Percentiles rank a stretch among this genome's conserved stretches.
Evolutionary conservation across 352 stramenopile genomes (phyloP).

Genomic region (Phytophthora foliorum): DNA sequence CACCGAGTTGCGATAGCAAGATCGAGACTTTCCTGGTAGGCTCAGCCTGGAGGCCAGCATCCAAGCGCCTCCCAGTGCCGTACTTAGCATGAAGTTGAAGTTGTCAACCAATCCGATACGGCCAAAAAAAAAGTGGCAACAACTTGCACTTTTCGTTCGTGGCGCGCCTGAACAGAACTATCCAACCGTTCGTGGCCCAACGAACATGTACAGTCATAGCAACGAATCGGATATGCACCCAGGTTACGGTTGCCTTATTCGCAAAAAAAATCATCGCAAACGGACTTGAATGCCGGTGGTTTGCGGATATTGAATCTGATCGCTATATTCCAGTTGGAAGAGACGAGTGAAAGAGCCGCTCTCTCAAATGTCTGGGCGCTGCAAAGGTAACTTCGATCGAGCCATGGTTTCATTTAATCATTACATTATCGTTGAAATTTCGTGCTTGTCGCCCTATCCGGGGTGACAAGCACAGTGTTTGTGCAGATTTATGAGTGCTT

Average conservation of each 20-base stretch:
- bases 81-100: slow-evolving; percentile 17
- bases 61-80: too few relatives aligned
- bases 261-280: slow-evolving; percentile 1
- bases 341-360: too few relatives aligned
- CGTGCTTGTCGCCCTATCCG: background rate
- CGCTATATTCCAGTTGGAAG: background rate
- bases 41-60: background rate
- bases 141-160: background rate
- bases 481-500: background rate
- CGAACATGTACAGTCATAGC: too few relatives aligned
- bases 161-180: background rate
- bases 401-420: background rate
- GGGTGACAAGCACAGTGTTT: background rate
- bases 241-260: too few relatives aligned
- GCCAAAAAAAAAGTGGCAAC: background rate
- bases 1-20: background rate
- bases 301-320: too few relatives aligned
- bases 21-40: background rate
- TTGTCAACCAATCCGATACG: slow-evolving; percentile 9
- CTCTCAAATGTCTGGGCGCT: too few relatives aligned
- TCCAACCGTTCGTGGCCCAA: background rate
- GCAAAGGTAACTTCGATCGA: background rate
- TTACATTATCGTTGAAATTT: background rate
- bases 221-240: too few relatives aligned
- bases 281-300: background rate